phyloP scores from a whole-genome alignment of 176 grass and related monocot species.

The Aegilops longissima region DNA sequence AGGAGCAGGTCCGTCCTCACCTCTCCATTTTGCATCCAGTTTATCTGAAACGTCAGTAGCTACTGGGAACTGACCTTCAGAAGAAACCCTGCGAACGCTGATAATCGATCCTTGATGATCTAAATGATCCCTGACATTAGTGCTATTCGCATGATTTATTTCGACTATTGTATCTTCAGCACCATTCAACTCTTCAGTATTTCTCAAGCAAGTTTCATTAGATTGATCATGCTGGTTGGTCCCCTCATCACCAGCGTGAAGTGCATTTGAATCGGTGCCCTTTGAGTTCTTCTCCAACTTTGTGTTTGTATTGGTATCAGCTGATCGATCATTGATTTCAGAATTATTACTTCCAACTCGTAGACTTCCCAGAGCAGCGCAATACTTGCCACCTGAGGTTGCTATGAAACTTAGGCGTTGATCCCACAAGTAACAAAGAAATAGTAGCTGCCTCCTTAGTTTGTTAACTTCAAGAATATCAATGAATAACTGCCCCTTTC shows the following conservation, averaged over 20 bases:
- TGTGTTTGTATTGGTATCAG: slow-evolving; percentile 26
- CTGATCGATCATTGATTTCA: slow-evolving; percentile 33
- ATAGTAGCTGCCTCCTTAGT: slow-evolving; percentile 69
- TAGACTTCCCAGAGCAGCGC: slow-evolving; percentile 43
- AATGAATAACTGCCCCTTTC: slow-evolving; percentile 53
- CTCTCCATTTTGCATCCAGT: slow-evolving; percentile 90
- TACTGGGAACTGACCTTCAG: slow-evolving; percentile 71
- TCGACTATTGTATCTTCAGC: slow-evolving; percentile 30
- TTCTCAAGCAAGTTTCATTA: slow-evolving; percentile 32
- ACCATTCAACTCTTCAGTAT: slow-evolving; percentile 18
- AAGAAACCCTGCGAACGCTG: slow-evolving; percentile 59
- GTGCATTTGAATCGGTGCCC: slow-evolving; percentile 36
- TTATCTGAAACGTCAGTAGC: slow-evolving; percentile 68
- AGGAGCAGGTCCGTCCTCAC: slow-evolving; percentile 58
- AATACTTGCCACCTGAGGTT: slow-evolving; percentile 55
- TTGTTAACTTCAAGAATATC: slow-evolving; percentile 98
- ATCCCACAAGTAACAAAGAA: slow-evolving; percentile 95
- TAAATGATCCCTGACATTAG: slow-evolving; percentile 42
- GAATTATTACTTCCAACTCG: slow-evolving; percentile 48
- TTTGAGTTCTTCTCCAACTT: slow-evolving; percentile 41
- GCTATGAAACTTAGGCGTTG: slow-evolving; percentile 65
- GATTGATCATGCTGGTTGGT: slow-evolving; percentile 24
- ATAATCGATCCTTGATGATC: slow-evolving; percentile 43
- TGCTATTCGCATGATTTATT: slow-evolving; percentile 38
- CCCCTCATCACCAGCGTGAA: slow-evolving; percentile 27